phyloP scores from a whole-genome alignment of 2,329 filamentous ascomycete species.

The Penicillium sp. region DNA sequence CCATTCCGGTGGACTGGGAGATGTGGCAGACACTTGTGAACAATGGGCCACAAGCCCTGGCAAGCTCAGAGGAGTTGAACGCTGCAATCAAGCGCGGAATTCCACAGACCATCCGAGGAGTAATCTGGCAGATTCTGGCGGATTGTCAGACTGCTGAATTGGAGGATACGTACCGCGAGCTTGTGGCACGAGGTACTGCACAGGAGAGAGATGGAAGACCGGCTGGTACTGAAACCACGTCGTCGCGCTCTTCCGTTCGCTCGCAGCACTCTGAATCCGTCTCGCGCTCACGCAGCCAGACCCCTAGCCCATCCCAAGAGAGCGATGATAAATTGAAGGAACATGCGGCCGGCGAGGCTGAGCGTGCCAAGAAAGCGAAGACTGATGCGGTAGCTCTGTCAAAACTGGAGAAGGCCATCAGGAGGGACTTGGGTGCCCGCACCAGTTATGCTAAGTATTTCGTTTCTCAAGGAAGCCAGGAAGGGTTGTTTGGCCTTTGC shows the following conservation, averaged over 20 bases:
- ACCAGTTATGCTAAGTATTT: conserved; percentile 98
- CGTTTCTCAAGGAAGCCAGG: conserved; percentile 85
- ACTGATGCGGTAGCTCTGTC: conserved; percentile 72
- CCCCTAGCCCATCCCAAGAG: conserved; percentile 60
- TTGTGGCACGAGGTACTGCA: conserved; percentile 77
- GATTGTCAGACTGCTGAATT: conserved; percentile 93
- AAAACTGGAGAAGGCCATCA: conserved; percentile 89
- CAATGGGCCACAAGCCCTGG: conserved; percentile 86
- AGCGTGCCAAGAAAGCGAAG: conserved; percentile 76
- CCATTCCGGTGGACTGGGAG: conserved; percentile 90
- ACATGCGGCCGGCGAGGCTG: conserved; percentile 64
- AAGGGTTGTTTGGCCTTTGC: conserved; percentile 91
- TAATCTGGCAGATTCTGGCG: conserved; percentile 96
- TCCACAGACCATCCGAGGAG: conserved; percentile 91
- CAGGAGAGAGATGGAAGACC: conserved; percentile 68
- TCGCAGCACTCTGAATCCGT: conserved; percentile 71
- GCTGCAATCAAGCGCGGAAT: conserved; percentile 90
- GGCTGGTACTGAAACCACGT: conserved; percentile 62
- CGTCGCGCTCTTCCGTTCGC: conserved; percentile 81
- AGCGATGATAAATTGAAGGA: conserved; percentile 69
- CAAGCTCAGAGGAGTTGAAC: conserved; percentile 86
- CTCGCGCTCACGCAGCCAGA: conserved; percentile 55
- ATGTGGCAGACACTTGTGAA: conserved; percentile 96
- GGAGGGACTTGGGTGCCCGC: conserved; percentile 83
- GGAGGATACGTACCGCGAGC: conserved; percentile 80